Evolutionary conservation across 2,329 filamentous ascomycete genomes (phyloP), one percentile per base, ranked within the genome.

Genomic region (Aspergillus uvarum): DNA sequence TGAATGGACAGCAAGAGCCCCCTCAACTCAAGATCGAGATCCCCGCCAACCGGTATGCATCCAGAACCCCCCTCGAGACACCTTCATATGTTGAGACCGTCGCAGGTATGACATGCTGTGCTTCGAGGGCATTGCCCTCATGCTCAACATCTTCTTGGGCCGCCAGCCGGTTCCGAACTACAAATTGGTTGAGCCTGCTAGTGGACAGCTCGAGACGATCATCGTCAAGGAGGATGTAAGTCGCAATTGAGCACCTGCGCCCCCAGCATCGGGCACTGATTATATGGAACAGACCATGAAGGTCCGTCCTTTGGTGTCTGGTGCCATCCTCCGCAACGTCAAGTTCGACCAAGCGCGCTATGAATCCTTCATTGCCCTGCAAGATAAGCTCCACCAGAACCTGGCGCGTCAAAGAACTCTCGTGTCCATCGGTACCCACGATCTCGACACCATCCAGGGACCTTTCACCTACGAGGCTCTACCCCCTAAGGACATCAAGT

Each of bases 331-430:
- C 64, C 88, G 95, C 67, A 91, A 92, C 74, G 85, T 99, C 81
- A 92, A 88, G 72, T 98, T 99, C 83, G 93, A 91, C 68, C 85
- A 95, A 80, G 91, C 89, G 67, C 85, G 90, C 67, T 99, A 99
- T 77, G 91, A 96, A 69, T 97, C 92, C 72, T 99, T 99, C 89
- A 99, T 99, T 74, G 86, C 89, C 59, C 85, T 99, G 51, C 95
- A 99, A 81, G 96, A 99, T 80, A 99, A 99, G 82, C 86, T 99
- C 51, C 95, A 99, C 81, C 90, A 94, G 76, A 99, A 99, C 74
- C 82, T 99, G 66, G 96, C 95, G 52, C 87, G 95, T 63, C 91
- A 98, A 77, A 84, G 95, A 70, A 97, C 94, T 0, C 81, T 99
- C 51, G 94, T 97, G n/a, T 90, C 94, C 22, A 97, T 99, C 73